phyloP scores from a whole-genome alignment of 2,329 filamentous ascomycete species.

The Epichloe uncinata region DNA sequence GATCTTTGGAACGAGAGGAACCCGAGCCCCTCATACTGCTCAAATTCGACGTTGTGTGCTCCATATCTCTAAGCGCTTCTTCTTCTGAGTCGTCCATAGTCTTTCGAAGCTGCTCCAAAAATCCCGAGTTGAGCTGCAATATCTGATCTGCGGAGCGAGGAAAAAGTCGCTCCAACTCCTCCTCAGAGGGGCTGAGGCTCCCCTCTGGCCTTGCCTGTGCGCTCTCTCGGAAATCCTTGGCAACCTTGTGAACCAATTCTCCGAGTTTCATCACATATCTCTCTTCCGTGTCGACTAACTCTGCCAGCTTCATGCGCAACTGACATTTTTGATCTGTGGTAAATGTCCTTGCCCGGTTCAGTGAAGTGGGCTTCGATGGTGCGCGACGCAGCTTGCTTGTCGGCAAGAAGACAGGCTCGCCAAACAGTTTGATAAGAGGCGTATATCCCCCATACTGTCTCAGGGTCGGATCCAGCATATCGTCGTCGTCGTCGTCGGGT shows the following conservation, averaged over 20 bases:
- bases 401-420: conserved; percentile 74
- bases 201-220: conserved; percentile 43
- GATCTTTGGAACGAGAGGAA: conserved; percentile 45
- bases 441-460: conserved; percentile 68
- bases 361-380: conserved; percentile 70
- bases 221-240: conserved; percentile 63
- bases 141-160: conserved; percentile 71
- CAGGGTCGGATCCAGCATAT: conserved; percentile 49
- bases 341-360: conserved; percentile 68
- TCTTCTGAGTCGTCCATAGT: conserved; percentile 76
- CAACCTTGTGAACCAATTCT: conserved; percentile 69
- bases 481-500: conserved; percentile 50
- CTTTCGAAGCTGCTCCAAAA: conserved; percentile 61
- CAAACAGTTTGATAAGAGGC: conserved; percentile 63
- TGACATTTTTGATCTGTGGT: conserved; percentile 71
- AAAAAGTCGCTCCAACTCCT: conserved; percentile 65
- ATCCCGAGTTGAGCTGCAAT: conserved; percentile 65
- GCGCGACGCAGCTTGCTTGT: conserved; percentile 74
- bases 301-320: conserved; percentile 75
- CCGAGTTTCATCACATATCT: conserved; percentile 83
- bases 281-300: conserved; percentile 86
- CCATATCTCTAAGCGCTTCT: conserved; percentile 64
- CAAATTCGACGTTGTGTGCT: conserved; percentile 34
- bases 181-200: conserved; percentile 58
- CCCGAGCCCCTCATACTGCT: conserved; percentile 30